These are phyloP conservation scores for Candida railenensis DNA, from an alignment of 805 yeast species.

Conservation along the genomic window DNA sequence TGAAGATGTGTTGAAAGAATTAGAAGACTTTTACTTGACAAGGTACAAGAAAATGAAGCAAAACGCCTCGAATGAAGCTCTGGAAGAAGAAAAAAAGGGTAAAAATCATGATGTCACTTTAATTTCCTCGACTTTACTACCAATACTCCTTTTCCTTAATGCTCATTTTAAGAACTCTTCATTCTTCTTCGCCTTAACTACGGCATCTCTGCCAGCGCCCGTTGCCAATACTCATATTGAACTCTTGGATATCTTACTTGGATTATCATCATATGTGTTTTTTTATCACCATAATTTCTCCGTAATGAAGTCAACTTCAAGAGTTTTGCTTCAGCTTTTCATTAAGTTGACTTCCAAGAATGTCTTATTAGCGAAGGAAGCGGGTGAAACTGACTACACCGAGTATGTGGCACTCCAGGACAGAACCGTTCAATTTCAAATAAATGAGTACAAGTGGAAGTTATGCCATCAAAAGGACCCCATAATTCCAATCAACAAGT, in stretches of 20 bases:
- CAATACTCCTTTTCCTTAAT: constrained; percentile 14
- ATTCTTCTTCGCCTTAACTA: constrained; percentile 9
- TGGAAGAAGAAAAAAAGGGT: too few relatives aligned
- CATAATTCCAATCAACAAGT: constrained; percentile 24
- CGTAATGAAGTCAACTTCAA: constrained; percentile 21
- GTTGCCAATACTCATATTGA: constrained; percentile 14
- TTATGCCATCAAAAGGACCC: constrained; percentile 41
- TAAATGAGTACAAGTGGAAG: constrained; percentile 42
- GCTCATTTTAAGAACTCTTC: constrained; percentile 14
- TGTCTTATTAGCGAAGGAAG: not conserved
- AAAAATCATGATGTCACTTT: constrained; percentile 11
- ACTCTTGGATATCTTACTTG: constrained; percentile 31
- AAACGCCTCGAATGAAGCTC: not conserved
- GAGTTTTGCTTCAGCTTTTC: constrained; percentile 25
- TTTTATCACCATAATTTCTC: constrained; percentile 36
- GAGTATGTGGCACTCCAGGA: not conserved
- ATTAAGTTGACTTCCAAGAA: constrained; percentile 22
- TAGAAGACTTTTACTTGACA: not conserved
- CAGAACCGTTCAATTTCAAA: constrained; percentile 10
- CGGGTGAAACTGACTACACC: not conserved
- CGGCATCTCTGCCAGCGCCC: not conserved
- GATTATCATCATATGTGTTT: constrained; percentile 35
- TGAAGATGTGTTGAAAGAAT: not conserved
- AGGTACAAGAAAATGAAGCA: not conserved
- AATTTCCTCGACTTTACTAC: constrained; percentile 14